These are phyloP conservation scores for Sclerotinia sclerotiorum DNA, from an alignment of 2,329 filamentous ascomycete species.

Conservation along the genomic window DNA sequence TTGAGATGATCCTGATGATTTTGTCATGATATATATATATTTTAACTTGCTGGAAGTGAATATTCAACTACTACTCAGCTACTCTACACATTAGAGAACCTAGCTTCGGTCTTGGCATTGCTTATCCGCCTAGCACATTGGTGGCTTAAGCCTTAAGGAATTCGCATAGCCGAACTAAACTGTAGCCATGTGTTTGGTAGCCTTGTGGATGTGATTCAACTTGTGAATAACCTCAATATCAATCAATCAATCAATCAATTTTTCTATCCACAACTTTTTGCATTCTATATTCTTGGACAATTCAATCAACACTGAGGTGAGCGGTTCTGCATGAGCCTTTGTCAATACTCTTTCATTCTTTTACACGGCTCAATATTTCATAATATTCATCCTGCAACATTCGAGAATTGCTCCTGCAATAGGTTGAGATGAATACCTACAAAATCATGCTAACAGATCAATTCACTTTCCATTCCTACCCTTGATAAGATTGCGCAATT, in stretches of 20 bases:
- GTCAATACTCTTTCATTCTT: not conserved
- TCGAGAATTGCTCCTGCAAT: not conserved
- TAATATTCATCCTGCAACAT: not conserved
- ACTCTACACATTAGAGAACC: not conserved
- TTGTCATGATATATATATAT: not conserved
- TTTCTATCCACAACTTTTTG: not conserved
- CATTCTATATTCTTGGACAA: not conserved
- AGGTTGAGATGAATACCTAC: not conserved
- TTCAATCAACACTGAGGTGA: not conserved
- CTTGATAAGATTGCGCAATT: not conserved
- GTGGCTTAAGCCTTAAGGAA: not conserved
- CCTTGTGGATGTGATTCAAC: not conserved
- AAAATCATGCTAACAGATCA: conserved; percentile 4
- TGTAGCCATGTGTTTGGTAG: not conserved
- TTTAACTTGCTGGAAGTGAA: not conserved
- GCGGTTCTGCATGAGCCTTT: not conserved
- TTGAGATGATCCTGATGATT: not conserved
- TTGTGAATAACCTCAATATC: not conserved
- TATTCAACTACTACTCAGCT: not conserved
- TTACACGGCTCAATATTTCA: not conserved
- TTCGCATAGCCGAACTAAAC: conserved; percentile 2
- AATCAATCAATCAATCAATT: not conserved
- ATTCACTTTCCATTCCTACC: conserved; percentile 9
- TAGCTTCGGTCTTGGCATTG: not conserved
- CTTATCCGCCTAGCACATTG: not conserved